Conservation (phyloP, 169 alveolate species). For the Fabrea salina region DNA sequence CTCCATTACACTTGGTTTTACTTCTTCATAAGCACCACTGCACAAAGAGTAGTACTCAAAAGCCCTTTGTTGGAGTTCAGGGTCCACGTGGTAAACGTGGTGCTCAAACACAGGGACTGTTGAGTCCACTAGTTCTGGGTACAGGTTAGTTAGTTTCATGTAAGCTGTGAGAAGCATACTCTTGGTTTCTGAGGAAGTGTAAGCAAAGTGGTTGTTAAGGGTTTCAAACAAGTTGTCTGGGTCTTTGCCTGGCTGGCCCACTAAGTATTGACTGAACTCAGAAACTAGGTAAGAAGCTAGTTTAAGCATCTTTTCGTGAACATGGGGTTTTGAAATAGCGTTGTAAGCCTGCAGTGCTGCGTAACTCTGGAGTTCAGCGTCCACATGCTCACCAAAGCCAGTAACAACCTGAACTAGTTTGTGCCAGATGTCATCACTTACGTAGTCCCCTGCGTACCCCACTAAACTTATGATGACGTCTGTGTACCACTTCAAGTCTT, state of each 20-base stretch:
- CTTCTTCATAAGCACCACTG: conserved; percentile 39
- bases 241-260: conserved; percentile 54
- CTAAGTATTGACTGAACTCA: conserved; percentile 70
- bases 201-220: conserved; percentile 69
- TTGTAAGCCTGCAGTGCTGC: conserved; percentile 73
- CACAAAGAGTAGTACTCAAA: conserved; percentile 72
- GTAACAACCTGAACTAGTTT: conserved; percentile 79
- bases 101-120: conserved; percentile 67
- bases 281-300: conserved; percentile 79
- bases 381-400: conserved; percentile 77
- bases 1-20: background rate
- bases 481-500: conserved; percentile 87
- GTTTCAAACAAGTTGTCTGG: conserved; percentile 59
- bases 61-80: conserved; percentile 86
- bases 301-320: conserved; percentile 80
- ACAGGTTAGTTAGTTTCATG: conserved; percentile 63
- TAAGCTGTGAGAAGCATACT: conserved; percentile 59
- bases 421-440: conserved; percentile 83
- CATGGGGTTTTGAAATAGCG: conserved; percentile 63
- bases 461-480: conserved; percentile 90
- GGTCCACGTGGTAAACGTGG: conserved; percentile 78
- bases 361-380: conserved; percentile 72
- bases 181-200: conserved; percentile 50
- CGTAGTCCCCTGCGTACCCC: conserved; percentile 88
- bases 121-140: conserved; percentile 52